Evolutionary conservation across 305 asterid species (phyloP).

Genomic region (Fraxinus baroniana): DNA sequence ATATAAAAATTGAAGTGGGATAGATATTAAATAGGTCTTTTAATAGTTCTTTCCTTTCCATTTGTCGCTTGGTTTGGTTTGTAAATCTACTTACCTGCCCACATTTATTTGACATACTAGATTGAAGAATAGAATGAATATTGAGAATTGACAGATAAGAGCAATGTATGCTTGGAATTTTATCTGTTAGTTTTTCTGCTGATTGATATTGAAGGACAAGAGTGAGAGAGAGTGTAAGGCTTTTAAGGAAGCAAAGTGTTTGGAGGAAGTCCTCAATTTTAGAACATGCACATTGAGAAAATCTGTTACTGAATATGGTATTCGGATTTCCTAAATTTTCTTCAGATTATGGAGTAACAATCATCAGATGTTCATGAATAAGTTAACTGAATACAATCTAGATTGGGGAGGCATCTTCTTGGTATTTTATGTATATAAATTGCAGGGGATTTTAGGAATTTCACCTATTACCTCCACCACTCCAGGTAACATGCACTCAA

Average conservation of each 20-base stretch:
- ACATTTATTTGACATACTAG: not conserved
- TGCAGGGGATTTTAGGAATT: not conserved
- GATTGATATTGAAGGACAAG: not conserved
- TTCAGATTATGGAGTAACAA: not conserved
- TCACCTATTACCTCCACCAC: not conserved
- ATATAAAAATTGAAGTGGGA: not conserved
- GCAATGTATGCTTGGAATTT: conserved; percentile 3
- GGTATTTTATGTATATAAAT: not conserved
- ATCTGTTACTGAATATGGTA: not conserved
- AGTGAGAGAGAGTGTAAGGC: not conserved
- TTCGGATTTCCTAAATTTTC: not conserved
- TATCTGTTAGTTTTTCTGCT: not conserved
- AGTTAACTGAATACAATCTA: not conserved
- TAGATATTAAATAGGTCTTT: not conserved
- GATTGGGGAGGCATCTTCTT: not conserved
- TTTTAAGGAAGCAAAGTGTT: not conserved
- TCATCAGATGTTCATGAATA: not conserved
- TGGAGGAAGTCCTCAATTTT: not conserved
- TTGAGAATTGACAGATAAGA: not conserved
- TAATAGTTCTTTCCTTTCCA: not conserved
- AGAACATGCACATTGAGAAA: not conserved
- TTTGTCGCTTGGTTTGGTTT: not conserved
- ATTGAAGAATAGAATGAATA: not conserved
- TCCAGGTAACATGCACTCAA: not conserved
- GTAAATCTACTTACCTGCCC: not conserved